Percentiles rank a stretch among this genome's conserved stretches.
These are phyloP conservation scores for Pouteria glomerata DNA, from an alignment of 148 eudicot genomes.

Conservation along the genomic window DNA sequence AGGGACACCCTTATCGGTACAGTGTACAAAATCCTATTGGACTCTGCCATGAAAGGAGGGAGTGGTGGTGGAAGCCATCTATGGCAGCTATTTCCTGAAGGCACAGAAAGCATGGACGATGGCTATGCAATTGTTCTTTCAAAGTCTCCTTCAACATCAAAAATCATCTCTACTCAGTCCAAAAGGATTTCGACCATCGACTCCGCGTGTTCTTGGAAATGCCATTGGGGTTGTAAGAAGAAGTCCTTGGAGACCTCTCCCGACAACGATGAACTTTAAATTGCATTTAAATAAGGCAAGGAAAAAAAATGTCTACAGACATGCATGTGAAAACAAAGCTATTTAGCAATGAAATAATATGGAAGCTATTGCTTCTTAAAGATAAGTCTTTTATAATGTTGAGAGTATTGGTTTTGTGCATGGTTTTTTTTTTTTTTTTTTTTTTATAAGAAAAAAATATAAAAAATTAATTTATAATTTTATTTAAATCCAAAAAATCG, in stretches of 20 bases:
- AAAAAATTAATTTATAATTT: too few species aligned
- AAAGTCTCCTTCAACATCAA: conserved; percentile 43
- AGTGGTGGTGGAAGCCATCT: conserved; percentile 69
- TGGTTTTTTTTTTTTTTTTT: too few species aligned
- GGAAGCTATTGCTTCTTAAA: conserved; percentile 1
- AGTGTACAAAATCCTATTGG: conserved; percentile 42
- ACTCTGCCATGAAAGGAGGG: conserved; percentile 71
- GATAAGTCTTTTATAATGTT: neutral
- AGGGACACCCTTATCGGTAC: conserved; percentile 39
- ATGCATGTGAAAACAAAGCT: conserved; percentile 3
- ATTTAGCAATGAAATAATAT: neutral
- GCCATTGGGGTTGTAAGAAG: conserved; percentile 73
- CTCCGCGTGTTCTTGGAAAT: conserved; percentile 47
- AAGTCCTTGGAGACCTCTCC: conserved; percentile 16
- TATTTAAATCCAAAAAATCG: neutral
- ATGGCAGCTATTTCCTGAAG: conserved; percentile 83
- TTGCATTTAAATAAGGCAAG: neutral
- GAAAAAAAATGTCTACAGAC: neutral
- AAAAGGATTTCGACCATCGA: conserved; percentile 45
- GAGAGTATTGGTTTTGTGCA: neutral
- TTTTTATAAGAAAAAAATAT: too few species aligned
- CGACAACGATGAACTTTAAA: conserved; percentile 28
- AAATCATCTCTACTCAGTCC: conserved; percentile 56
- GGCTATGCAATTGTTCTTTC: conserved; percentile 71
- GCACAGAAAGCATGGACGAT: conserved; percentile 70